These are phyloP conservation scores for Lodderomyces parapsilosis DNA, from an alignment of 1,139 yeast species.

Conservation along the genomic window DNA sequence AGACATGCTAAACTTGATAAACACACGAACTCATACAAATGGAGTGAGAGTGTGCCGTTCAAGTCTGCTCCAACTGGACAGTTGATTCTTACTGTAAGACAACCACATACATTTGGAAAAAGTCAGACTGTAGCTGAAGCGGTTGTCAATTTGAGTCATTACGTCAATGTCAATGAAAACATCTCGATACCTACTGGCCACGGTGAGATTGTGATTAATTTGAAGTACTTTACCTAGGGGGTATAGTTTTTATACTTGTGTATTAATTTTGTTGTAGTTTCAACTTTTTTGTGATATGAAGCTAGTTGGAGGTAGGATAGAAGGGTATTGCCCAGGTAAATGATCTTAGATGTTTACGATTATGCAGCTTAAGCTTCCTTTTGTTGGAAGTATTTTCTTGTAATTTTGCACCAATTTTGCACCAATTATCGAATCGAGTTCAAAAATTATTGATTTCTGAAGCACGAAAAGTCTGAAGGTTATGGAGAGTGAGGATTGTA, in stretches of 20 bases:
- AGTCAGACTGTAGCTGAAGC: constrained; percentile 64
- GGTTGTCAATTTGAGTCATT: constrained; percentile 39
- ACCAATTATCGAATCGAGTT: too few relatives aligned
- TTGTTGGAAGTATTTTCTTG: too few relatives aligned
- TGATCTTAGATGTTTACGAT: too few relatives aligned
- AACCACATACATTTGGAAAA: constrained; percentile 75
- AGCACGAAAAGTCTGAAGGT: too few relatives aligned
- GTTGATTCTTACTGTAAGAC: constrained; percentile 58
- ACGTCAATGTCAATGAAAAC: constrained; percentile 31
- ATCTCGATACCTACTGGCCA: constrained; percentile 25
- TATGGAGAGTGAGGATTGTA: too few relatives aligned
- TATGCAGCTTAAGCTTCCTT: too few relatives aligned
- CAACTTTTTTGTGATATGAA: too few relatives aligned
- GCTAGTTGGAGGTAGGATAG: neutral
- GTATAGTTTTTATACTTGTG: neutral
- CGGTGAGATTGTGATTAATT: constrained; percentile 32
- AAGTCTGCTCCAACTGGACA: constrained; percentile 61
- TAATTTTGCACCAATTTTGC: too few relatives aligned
- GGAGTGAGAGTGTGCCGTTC: constrained; percentile 71
- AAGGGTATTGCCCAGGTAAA: too few relatives aligned
- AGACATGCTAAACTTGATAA: constrained; percentile 54
- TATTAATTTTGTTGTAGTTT: neutral
- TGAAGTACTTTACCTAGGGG: constrained; percentile 23
- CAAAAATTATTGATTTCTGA: too few relatives aligned
- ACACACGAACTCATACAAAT: constrained; percentile 42